These are phyloP conservation scores for Neonectria coccinea DNA, from an alignment of 2,329 filamentous ascomycete species.

Conservation along the genomic window DNA sequence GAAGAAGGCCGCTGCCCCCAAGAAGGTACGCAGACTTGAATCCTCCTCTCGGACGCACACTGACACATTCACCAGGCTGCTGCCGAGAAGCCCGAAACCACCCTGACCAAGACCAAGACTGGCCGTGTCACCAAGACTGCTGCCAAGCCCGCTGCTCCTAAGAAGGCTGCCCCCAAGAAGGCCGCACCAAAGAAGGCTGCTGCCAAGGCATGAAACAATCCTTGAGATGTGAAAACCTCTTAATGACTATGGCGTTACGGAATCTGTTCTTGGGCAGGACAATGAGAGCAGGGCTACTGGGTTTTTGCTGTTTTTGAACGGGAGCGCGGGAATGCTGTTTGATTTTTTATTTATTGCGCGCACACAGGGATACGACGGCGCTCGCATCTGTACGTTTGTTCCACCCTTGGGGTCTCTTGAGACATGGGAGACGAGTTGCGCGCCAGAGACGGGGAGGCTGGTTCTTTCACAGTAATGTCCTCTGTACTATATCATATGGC, in stretches of 20 bases:
- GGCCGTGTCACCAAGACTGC: constrained; percentile 82
- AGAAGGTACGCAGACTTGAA: constrained; percentile 32
- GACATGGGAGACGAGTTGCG: constrained; percentile 31
- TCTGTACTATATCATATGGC: constrained; percentile 42
- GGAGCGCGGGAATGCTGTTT: constrained; percentile 41
- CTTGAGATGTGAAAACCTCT: constrained; percentile 45
- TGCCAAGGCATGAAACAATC: constrained; percentile 53
- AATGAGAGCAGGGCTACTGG: constrained; percentile 44
- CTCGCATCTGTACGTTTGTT: constrained; percentile 35
- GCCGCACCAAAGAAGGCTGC: constrained; percentile 61
- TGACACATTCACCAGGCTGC: constrained; percentile 6
- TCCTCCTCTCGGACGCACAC: background rate
- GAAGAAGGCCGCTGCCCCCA: constrained; percentile 40
- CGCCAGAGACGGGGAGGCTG: constrained; percentile 33
- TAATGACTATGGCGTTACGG: constrained; percentile 55
- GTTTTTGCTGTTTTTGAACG: constrained; percentile 42
- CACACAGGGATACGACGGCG: constrained; percentile 33
- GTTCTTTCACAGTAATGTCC: constrained; percentile 38
- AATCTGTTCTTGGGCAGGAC: constrained; percentile 45
- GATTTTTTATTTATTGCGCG: constrained; percentile 41
- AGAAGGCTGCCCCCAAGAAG: constrained; percentile 61
- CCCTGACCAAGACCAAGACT: constrained; percentile 85
- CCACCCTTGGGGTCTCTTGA: constrained; percentile 36
- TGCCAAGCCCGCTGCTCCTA: constrained; percentile 60
- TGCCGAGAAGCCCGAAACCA: constrained; percentile 67